These are phyloP conservation scores for Bacterosira constricta DNA, from an alignment of 108 stramenopile species.

Conservation along the genomic window DNA sequence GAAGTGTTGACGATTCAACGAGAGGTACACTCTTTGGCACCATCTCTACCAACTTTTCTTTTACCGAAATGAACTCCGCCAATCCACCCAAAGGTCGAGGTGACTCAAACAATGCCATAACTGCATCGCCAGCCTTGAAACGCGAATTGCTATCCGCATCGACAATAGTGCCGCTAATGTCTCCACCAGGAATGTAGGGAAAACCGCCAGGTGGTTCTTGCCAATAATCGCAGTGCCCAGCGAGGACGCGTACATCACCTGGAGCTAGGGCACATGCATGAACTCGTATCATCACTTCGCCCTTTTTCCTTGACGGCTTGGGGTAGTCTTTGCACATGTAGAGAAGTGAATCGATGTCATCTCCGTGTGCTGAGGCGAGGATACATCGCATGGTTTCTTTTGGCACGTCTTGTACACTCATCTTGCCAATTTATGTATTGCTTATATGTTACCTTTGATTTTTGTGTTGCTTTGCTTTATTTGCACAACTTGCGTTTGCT, in stretches of 20 bases:
- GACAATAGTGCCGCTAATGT: constrained; percentile 56
- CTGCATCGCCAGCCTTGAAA: constrained; percentile 47
- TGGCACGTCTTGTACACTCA: constrained; percentile 9
- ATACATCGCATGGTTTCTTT: constrained; percentile 30
- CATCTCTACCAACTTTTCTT: constrained; percentile 30
- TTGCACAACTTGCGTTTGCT: no score
- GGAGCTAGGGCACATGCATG: constrained; percentile 54
- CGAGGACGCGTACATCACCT: constrained; percentile 52
- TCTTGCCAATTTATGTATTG: no score
- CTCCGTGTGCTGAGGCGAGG: constrained; percentile 7
- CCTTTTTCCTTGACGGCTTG: constrained; percentile 23
- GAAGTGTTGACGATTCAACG: constrained; percentile 15
- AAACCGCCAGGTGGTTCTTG: constrained; percentile 27
- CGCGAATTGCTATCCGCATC: constrained; percentile 37
- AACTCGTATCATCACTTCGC: constrained; percentile 46
- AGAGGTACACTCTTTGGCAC: constrained; percentile 23
- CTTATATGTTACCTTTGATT: no score
- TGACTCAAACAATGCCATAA: constrained; percentile 45
- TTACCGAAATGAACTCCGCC: constrained; percentile 48
- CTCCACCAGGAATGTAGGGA: constrained; percentile 64
- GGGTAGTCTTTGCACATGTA: constrained; percentile 18
- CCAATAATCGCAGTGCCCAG: constrained; percentile 42
- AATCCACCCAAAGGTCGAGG: constrained; percentile 51
- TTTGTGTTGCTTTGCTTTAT: no score
- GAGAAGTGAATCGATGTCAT: constrained; percentile 27